phyloP scores from a whole-genome alignment of 1,284 basidiomycete species.

The Papiliotrema terrestris region DNA sequence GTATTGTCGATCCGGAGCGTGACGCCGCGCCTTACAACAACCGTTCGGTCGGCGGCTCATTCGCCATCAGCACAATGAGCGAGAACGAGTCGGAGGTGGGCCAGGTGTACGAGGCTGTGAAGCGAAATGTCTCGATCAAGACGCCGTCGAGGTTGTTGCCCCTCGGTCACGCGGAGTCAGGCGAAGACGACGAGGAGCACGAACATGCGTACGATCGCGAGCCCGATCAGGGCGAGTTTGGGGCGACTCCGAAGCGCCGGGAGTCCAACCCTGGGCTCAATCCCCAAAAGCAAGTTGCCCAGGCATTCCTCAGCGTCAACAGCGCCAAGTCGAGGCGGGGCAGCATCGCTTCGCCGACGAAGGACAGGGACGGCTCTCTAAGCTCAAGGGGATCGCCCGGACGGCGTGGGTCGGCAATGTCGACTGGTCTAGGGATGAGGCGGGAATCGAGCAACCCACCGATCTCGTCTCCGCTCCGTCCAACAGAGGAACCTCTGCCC shows the following conservation, averaged over 20 bases:
- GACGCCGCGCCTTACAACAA: constrained; percentile 4
- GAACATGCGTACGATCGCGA: neutral
- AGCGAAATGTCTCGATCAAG: constrained; percentile 26
- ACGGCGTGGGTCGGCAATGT: neutral
- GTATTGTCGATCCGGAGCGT: neutral
- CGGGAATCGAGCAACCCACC: constrained; percentile 6
- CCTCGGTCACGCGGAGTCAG: neutral
- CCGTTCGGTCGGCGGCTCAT: constrained; percentile 15
- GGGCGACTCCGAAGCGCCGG: too few species aligned
- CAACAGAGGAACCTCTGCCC: neutral
- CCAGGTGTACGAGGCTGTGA: constrained; percentile 28
- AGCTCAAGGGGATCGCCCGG: neutral
- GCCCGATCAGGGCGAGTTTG: neutral
- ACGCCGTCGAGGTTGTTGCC: constrained; percentile 18
- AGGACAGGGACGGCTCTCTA: neutral
- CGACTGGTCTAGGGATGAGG: neutral
- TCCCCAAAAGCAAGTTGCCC: neutral
- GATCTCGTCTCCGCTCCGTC: constrained; percentile 9
- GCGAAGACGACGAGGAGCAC: neutral
- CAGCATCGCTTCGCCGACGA: neutral
- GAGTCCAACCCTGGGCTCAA: neutral
- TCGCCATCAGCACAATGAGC: constrained; percentile 21
- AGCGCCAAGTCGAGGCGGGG: neutral
- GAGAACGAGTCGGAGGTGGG: constrained; percentile 28
- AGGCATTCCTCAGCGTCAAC: constrained; percentile 1